Percentiles rank a stretch among this genome's conserved stretches.
Evolutionary conservation across 176 grass and related monocot species (phyloP).

Genomic region (Elymus sibiricus): DNA sequence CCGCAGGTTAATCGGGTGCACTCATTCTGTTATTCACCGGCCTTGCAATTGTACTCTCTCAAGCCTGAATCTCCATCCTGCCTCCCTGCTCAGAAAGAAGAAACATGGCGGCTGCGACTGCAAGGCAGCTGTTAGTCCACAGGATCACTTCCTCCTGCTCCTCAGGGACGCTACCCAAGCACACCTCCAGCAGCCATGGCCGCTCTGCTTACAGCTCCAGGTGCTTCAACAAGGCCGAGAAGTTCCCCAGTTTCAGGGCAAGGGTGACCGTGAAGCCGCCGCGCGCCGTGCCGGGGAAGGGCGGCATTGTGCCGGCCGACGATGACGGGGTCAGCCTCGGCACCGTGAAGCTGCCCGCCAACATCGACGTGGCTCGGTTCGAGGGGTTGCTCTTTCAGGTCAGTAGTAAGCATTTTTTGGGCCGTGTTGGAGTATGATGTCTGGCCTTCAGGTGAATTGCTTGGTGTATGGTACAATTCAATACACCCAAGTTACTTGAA

Average conservation of each 20-base stretch:
- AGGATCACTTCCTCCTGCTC: slow-evolving; percentile 30
- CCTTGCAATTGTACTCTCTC: not conserved
- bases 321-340: slow-evolving; percentile 71
- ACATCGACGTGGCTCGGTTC: slow-evolving; percentile 62
- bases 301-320: slow-evolving; percentile 36
- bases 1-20: not conserved
- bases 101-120: slow-evolving; percentile 34
- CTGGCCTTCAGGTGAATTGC: not conserved
- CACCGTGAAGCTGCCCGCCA: slow-evolving; percentile 84
- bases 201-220: slow-evolving; percentile 4
- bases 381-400: slow-evolving; percentile 81
- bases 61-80: not conserved
- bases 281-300: slow-evolving; percentile 34
- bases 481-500: not conserved
- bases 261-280: slow-evolving; percentile 1
- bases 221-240: not conserved
- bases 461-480: not conserved
- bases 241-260: not conserved
- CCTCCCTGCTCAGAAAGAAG: not conserved
- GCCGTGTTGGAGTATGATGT: not conserved
- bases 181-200: not conserved
- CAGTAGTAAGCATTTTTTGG: not conserved
- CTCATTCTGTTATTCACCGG: too few species aligned
- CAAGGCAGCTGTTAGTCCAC: slow-evolving; percentile 37
- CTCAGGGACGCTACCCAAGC: slow-evolving; percentile 8